Conservation (phyloP, 257 asterid species). For the Forsythia viridissima region DNA sequence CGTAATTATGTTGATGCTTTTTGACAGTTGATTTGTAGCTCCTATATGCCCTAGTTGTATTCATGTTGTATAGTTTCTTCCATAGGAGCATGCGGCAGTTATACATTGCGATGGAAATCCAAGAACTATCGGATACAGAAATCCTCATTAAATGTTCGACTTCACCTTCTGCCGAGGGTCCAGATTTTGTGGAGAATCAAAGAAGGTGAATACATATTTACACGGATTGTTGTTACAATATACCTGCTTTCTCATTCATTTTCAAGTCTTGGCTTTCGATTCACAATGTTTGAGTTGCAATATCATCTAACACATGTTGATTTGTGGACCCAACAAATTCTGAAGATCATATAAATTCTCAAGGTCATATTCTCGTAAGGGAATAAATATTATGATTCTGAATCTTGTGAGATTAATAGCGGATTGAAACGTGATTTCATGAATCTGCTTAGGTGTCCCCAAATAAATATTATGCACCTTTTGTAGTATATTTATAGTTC, state of each 20-base stretch:
- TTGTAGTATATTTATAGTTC: background rate
- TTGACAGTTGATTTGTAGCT: background rate
- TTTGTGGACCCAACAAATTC: background rate
- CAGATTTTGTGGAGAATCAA: slow-evolving; percentile 67
- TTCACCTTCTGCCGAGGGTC: slow-evolving; percentile 85
- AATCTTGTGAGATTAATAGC: background rate
- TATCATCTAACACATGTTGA: background rate
- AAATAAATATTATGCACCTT: background rate
- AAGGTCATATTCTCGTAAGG: background rate
- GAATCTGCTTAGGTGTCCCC: background rate
- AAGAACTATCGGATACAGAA: slow-evolving; percentile 65
- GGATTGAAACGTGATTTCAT: background rate
- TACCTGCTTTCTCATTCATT: background rate
- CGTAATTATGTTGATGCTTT: background rate
- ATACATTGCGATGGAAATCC: slow-evolving; percentile 51
- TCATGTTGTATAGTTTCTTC: slow-evolving; percentile 9
- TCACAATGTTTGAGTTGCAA: background rate
- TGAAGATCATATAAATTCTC: background rate
- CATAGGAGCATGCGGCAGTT: slow-evolving; percentile 55
- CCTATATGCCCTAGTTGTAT: background rate
- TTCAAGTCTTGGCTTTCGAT: background rate
- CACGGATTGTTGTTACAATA: background rate
- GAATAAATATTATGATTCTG: background rate
- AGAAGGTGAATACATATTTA: slow-evolving; percentile 52
- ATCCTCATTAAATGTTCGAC: slow-evolving; percentile 78